phyloP scores from a whole-genome alignment of 1,284 basidiomycete species.

The Singerocomus inundabilis region DNA sequence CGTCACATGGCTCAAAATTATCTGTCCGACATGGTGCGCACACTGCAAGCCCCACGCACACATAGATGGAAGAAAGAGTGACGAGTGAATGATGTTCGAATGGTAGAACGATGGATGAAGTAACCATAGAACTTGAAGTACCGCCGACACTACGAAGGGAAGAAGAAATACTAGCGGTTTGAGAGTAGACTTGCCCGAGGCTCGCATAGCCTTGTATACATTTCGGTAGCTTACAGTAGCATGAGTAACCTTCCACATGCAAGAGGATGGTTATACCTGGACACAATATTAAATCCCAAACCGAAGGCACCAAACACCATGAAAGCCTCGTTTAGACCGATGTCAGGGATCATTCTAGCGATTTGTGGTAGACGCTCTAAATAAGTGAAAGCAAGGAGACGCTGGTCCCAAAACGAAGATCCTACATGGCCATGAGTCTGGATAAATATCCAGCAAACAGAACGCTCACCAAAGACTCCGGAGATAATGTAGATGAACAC shows the following conservation, averaged over 20 bases:
- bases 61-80: conserved; percentile 83
- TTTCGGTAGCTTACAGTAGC: conserved; percentile 61
- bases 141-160: conserved; percentile 74
- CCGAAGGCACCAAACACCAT: conserved; percentile 81
- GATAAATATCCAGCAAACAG: not conserved
- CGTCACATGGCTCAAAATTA: conserved; percentile 94
- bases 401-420: conserved; percentile 82
- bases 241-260: conserved; percentile 7
- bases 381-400: conserved; percentile 60
- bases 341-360: conserved; percentile 52
- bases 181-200: conserved; percentile 39
- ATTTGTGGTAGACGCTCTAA: conserved; percentile 55
- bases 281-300: conserved; percentile 79
- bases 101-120: conserved; percentile 58
- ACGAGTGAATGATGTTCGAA: conserved; percentile 58
- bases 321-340: conserved; percentile 85
- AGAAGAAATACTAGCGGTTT: conserved; percentile 74
- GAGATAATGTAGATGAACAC: conserved; percentile 77
- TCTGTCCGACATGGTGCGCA: conserved; percentile 83
- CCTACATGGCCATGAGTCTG: conserved; percentile 40
- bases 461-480: conserved; percentile 62
- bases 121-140: conserved; percentile 80
- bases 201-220: conserved; percentile 56
- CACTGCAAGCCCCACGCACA: conserved; percentile 89
- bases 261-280: conserved; percentile 44